Base-by-base conservation (phyloP, 441 rosid species). In the Brassica hybrid region DNA sequence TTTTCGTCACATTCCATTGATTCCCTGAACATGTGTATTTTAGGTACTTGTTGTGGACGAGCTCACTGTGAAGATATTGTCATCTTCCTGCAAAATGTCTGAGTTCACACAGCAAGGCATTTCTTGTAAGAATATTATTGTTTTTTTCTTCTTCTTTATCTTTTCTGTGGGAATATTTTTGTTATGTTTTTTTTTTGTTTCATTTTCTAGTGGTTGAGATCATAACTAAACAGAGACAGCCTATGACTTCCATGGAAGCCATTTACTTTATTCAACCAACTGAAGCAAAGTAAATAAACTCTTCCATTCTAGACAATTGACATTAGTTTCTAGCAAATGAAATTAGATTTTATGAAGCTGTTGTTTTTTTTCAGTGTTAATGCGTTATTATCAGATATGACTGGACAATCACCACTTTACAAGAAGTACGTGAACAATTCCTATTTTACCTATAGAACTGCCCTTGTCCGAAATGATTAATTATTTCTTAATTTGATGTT, bases 41-140 rank as follows among this genome's bases (percentile, higher is more conserved):
- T 83, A 96, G 99, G 99, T 96, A 36, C 97, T 94, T 77, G 92
- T 96, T 81, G 85, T 96, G 94, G 99, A 96, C 86, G 90, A 83
- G 83, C 87, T 90, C 70, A 96, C 98, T 0, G 89, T 96, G 64
- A 96, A 91, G 93, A 84, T 96, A 72, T 84, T 96, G 91, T 96
- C 99, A 72, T 87, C 81, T 75, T 78, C 90, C 1, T 96, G 98
- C 89, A 96, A 92, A 86, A 91, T 91, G 98, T 90, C 98, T 30
- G 98, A 96, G 81, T 91, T 96, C 83, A 94, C 99, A 2, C 90
- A 90, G 75, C 93, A 94, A 88, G 98, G 97, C 84, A 92, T 96
- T 79, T 92, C 98, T 71, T 86, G 99, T 96, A 90, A 96, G 98
- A 25, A 58, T 16, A 19, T 5, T 13, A 27, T 13, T 19, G 25